Conservation (phyloP, 2,329 filamentous ascomycete genomes). For the Pyrenophora teres region DNA sequence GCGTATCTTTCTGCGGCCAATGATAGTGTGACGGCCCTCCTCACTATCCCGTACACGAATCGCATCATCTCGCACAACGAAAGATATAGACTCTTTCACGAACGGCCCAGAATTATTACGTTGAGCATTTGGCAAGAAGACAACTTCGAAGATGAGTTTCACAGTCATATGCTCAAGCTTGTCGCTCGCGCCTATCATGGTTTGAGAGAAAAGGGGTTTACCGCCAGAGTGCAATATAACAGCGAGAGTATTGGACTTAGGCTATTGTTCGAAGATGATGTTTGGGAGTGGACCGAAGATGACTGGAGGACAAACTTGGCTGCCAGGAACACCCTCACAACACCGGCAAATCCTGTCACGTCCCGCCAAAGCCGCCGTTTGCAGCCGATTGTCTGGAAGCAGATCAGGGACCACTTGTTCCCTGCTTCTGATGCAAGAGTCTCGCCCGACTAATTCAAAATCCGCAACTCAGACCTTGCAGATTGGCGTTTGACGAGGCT, state of each 20-base stretch:
- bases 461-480: too few relatives aligned
- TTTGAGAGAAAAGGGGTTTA: conserved; percentile 6
- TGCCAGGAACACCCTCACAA: background rate
- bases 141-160: background rate
- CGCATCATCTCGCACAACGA: conserved; percentile 5
- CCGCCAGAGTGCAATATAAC: conserved; percentile 7
- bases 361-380: background rate
- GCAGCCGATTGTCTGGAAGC: conserved; percentile 1
- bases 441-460: background rate
- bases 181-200: conserved; percentile 5
- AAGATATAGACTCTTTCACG: background rate
- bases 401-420: conserved; percentile 2
- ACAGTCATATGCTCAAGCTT: background rate
- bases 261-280: conserved; percentile 6
- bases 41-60: background rate
- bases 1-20: background rate
- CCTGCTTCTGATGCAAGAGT: background rate
- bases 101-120: background rate
- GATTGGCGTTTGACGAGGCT: too few relatives aligned
- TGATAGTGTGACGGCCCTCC: background rate
- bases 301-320: conserved; percentile 7
- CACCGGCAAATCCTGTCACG: too few relatives aligned
- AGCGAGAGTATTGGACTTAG: conserved; percentile 6
- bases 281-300: conserved; percentile 6
- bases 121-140: conserved; percentile 8